Evolutionary conservation across 1,139 yeast genomes (phyloP).

Genomic region (Lodderomyces theae): DNA sequence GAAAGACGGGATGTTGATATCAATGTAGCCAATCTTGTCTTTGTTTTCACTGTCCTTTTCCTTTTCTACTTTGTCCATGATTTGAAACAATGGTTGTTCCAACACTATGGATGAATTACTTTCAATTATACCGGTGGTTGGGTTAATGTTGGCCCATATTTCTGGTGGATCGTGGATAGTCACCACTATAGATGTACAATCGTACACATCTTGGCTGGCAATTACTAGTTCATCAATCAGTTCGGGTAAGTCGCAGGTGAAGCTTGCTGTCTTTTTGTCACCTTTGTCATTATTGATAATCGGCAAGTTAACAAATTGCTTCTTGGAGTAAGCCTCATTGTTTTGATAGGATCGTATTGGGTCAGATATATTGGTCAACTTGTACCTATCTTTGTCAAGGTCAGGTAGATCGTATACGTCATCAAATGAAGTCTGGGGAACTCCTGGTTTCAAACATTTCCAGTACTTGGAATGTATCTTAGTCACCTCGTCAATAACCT

Average conservation of each 20-base stretch:
- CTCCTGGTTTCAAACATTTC: constrained; percentile 69
- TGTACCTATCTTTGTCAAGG: constrained; percentile 28
- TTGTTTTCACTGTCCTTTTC: constrained; percentile 47
- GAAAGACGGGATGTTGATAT: constrained; percentile 69
- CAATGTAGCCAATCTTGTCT: constrained; percentile 74
- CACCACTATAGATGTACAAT: constrained; percentile 60
- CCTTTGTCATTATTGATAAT: constrained; percentile 35
- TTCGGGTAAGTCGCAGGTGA: constrained; percentile 46
- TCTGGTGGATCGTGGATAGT: constrained; percentile 91
- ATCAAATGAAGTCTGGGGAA: constrained; percentile 37
- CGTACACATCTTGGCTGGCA: constrained; percentile 72
- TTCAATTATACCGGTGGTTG: constrained; percentile 74
- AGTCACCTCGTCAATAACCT: constrained; percentile 80
- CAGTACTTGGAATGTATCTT: constrained; percentile 82
- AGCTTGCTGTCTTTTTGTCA: constrained; percentile 24
- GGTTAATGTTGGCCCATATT: constrained; percentile 85
- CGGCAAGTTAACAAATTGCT: constrained; percentile 68
- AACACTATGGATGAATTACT: constrained; percentile 66
- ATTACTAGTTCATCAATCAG: constrained; percentile 67
- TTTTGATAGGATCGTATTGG: constrained; percentile 75
- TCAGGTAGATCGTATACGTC: constrained; percentile 37
- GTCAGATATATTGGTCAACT: constrained; percentile 54
- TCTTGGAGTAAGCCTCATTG: constrained; percentile 49
- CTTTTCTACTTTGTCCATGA: constrained; percentile 33
- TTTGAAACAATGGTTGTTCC: constrained; percentile 41